These are phyloP conservation scores for Ephemerocybe angulata DNA, from an alignment of 768 basidiomycete genomes.

Conservation along the genomic window DNA sequence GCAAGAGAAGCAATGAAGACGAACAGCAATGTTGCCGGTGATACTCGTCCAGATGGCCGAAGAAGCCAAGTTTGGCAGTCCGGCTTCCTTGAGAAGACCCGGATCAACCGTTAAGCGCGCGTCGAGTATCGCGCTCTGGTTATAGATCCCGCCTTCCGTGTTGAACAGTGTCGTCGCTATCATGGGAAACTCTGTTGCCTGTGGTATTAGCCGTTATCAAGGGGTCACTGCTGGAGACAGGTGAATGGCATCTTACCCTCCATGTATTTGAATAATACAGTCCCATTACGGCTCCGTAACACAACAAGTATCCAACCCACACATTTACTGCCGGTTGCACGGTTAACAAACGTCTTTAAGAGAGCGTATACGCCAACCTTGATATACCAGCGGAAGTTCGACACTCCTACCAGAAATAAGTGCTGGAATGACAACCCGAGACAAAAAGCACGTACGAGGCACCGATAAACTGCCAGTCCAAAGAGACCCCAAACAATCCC, in stretches of 20 bases:
- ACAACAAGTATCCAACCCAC: slow-evolving; percentile 51
- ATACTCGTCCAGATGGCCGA: slow-evolving; percentile 53
- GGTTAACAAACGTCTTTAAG: not conserved
- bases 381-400: slow-evolving; percentile 53
- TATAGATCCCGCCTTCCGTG: slow-evolving; percentile 50
- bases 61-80: slow-evolving; percentile 46
- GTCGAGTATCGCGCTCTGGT: slow-evolving; percentile 54
- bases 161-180: slow-evolving; percentile 57
- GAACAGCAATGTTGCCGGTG: slow-evolving; percentile 43
- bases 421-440: not conserved
- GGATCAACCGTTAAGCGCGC: slow-evolving; percentile 47
- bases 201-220: slow-evolving; percentile 46
- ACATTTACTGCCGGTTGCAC: slow-evolving; percentile 48
- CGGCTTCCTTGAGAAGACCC: slow-evolving; percentile 49
- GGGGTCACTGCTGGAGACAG: not conserved
- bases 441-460: slow-evolving; percentile 28
- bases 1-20: slow-evolving; percentile 7
- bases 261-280: slow-evolving; percentile 65
- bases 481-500: slow-evolving; percentile 55
- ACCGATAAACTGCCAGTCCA: slow-evolving; percentile 68
- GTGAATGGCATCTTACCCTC: slow-evolving; percentile 37
- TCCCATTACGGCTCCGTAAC: slow-evolving; percentile 49
- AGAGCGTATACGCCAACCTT: slow-evolving; percentile 34
- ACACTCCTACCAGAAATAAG: slow-evolving; percentile 32
- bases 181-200: no score